phyloP scores from a whole-genome alignment of 768 basidiomycete species.

The Podaxis sp. region DNA sequence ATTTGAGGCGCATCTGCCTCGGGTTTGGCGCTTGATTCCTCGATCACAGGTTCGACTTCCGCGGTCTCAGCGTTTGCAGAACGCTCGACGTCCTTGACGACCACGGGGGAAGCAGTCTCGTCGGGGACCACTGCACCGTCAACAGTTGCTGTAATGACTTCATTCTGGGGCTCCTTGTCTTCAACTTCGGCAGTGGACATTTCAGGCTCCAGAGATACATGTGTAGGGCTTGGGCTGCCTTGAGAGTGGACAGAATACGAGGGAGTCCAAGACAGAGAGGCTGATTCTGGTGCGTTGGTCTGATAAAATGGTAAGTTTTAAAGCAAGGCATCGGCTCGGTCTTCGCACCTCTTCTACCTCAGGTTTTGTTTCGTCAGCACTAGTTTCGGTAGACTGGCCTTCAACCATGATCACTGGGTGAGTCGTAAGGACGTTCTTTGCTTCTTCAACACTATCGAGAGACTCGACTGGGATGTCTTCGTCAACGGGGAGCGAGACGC shows the following conservation, averaged over 20 bases:
- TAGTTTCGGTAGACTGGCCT: neutral
- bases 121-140: neutral
- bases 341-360: neutral
- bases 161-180: neutral
- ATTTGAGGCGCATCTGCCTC: neutral
- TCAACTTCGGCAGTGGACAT: neutral
- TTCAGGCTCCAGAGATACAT: slow-evolving; percentile 5
- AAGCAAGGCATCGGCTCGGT: neutral
- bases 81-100: neutral
- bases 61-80: neutral
- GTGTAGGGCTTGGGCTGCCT: slow-evolving; percentile 28
- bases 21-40: neutral
- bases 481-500: slow-evolving; percentile 22
- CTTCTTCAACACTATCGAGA: slow-evolving; percentile 5
- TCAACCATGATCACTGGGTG: neutral
- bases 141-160: neutral
- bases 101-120: neutral
- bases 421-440: neutral
- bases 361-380: neutral
- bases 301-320: neutral
- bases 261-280: slow-evolving; percentile 31
- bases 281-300: neutral
- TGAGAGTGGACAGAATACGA: slow-evolving; percentile 43
- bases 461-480: slow-evolving; percentile 17
- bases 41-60: neutral